Percentiles rank a stretch among this genome's conserved stretches.
Conservation (phyloP, 768 basidiomycete genomes). For the Hericium alpestre region DNA sequence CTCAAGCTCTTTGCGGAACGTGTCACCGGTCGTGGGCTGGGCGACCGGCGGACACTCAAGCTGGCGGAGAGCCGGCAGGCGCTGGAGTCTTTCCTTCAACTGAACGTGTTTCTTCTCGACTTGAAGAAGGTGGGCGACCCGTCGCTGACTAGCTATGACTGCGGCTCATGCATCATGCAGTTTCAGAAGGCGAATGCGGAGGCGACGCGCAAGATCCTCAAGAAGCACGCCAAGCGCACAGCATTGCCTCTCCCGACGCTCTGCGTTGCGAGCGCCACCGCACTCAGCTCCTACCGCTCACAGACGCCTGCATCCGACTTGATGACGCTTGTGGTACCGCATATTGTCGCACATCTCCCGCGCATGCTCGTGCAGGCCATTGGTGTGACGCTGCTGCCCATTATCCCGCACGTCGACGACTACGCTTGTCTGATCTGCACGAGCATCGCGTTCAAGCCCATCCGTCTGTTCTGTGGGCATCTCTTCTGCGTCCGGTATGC, state of each 20-base stretch:
- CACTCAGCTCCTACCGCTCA: not conserved
- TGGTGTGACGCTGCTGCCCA: slow-evolving; percentile 69
- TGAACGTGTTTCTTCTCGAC: slow-evolving; percentile 73
- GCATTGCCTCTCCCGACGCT: slow-evolving; percentile 53
- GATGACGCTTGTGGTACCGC: not conserved
- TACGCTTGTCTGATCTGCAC: slow-evolving; percentile 86
- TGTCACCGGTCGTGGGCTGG: slow-evolving; percentile 34
- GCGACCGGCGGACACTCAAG: slow-evolving; percentile 35
- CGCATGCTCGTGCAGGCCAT: slow-evolving; percentile 72
- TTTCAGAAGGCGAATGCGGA: slow-evolving; percentile 80
- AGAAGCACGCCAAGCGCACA: slow-evolving; percentile 89
- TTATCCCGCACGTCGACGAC: slow-evolving; percentile 73
- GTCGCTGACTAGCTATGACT: not conserved
- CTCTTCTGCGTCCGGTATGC: slow-evolving; percentile 58
- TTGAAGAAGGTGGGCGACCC: slow-evolving; percentile 56
- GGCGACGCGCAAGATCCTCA: slow-evolving; percentile 85
- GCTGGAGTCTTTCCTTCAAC: slow-evolving; percentile 38
- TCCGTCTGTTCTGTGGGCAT: slow-evolving; percentile 72
- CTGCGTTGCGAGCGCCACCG: slow-evolving; percentile 6
- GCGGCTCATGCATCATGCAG: slow-evolving; percentile 24
- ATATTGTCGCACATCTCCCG: slow-evolving; percentile 32
- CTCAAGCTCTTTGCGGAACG: slow-evolving; percentile 58
- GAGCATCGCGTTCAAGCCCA: slow-evolving; percentile 85
- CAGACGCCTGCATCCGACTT: not conserved
- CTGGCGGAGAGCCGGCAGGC: slow-evolving; percentile 36